Evolutionary conservation across 2,329 filamentous ascomycete genomes (phyloP).

Genomic region (Microdochium nivale): DNA sequence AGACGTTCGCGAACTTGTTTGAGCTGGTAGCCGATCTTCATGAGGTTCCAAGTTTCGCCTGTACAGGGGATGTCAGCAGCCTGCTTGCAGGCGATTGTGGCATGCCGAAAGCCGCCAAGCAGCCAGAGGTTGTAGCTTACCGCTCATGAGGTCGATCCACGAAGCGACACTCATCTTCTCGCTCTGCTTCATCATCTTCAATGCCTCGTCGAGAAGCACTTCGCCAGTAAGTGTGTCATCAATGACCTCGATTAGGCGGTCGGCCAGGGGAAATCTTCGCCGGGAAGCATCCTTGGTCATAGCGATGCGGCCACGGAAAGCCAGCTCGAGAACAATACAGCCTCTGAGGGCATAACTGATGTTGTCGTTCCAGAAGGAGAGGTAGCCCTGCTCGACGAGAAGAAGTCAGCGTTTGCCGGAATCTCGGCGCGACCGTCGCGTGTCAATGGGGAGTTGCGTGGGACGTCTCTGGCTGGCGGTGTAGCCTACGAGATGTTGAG

Average conservation of each 20-base stretch:
- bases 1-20: slow-evolving; percentile 98
- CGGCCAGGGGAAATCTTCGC: slow-evolving; percentile 84
- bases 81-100: slow-evolving; percentile 1
- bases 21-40: slow-evolving; percentile 99
- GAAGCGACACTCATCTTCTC: slow-evolving; percentile 99
- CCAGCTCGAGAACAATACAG: slow-evolving; percentile 96
- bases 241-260: slow-evolving; percentile 92
- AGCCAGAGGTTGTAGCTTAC: slow-evolving; percentile 41
- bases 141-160: slow-evolving; percentile 99
- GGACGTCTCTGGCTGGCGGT: slow-evolving; percentile 12
- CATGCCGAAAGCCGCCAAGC: background rate
- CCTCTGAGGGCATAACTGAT: slow-evolving; percentile 96
- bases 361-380: slow-evolving; percentile 99
- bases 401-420: slow-evolving; percentile 8
- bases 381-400: slow-evolving; percentile 62
- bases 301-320: slow-evolving; percentile 89
- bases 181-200: slow-evolving; percentile 99
- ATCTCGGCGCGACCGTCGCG: background rate
- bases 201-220: slow-evolving; percentile 89
- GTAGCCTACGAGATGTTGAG: background rate
- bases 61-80: slow-evolving; percentile 8
- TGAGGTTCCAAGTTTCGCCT: slow-evolving; percentile 99
- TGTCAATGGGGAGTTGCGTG: background rate
- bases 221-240: slow-evolving; percentile 95
- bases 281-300: slow-evolving; percentile 96